A percentile compares a stretch with the other conserved stretches of the same genome.
phyloP scores from a whole-genome alignment of 1,284 basidiomycete species.

The Cryptococcus sp. region DNA sequence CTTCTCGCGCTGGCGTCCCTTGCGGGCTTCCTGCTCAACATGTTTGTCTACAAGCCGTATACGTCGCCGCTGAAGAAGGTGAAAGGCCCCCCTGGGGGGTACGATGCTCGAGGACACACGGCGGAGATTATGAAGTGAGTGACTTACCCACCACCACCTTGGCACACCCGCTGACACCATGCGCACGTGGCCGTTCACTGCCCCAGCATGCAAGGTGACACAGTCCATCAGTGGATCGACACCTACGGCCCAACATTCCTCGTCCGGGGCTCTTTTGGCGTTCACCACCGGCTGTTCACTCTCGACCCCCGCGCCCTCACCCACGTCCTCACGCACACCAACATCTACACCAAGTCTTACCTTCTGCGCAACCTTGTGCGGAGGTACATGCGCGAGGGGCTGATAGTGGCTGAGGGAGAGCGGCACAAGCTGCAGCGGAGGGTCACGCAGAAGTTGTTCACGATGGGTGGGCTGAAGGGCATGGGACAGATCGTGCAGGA shows the following conservation, averaged over 20 bases:
- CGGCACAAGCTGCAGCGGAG: slow-evolving; percentile 27
- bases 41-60: slow-evolving; percentile 6
- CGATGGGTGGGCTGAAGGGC: slow-evolving; percentile 12
- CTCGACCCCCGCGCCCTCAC: slow-evolving; percentile 24
- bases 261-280: slow-evolving; percentile 19
- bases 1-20: background rate
- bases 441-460: slow-evolving; percentile 26
- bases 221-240: slow-evolving; percentile 16
- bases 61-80: slow-evolving; percentile 10
- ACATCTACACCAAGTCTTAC: slow-evolving; percentile 21
- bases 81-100: slow-evolving; percentile 7
- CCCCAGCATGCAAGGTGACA: background rate
- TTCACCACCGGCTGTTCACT: slow-evolving; percentile 27
- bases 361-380: slow-evolving; percentile 19
- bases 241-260: slow-evolving; percentile 19
- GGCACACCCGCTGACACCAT: background rate
- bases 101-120: slow-evolving; percentile 2
- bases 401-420: slow-evolving; percentile 30
- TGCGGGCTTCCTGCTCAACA: background rate
- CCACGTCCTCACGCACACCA: slow-evolving; percentile 20
- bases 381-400: slow-evolving; percentile 25
- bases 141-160: background rate
- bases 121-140: slow-evolving; percentile 10
- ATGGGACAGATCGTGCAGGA: slow-evolving; percentile 22
- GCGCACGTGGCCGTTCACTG: background rate